Evolutionary conservation across 768 basidiomycete genomes (phyloP).

Genomic region (Leccinum fibrillosum): DNA sequence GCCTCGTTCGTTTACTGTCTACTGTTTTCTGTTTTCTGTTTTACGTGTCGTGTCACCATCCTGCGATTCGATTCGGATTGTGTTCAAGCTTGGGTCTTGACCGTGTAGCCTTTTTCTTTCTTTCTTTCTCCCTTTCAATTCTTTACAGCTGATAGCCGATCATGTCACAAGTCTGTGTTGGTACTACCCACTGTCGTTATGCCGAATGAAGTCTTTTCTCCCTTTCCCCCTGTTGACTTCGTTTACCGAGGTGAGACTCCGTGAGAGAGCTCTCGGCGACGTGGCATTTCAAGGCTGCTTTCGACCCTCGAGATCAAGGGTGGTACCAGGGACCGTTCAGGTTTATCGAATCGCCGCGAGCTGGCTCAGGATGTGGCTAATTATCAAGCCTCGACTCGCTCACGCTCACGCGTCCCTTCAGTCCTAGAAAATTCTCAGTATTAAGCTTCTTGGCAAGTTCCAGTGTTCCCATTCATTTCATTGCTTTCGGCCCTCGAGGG

Average conservation of each 20-base stretch:
- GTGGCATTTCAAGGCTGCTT: not conserved
- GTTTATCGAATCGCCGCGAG: no score
- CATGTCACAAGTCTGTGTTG: not conserved
- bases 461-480: no score
- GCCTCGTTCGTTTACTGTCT: not conserved
- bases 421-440: no score
- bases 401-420: no score
- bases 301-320: not conserved
- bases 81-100: not conserved
- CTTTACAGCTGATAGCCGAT: not conserved
- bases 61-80: not conserved
- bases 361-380: no score
- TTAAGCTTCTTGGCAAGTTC: no score
- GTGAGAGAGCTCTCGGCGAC: not conserved
- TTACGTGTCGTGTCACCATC: not conserved
- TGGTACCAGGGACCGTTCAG: not conserved
- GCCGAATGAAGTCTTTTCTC: not conserved
- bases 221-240: not conserved
- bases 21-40: not conserved
- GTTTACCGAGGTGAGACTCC: not conserved
- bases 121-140: not conserved
- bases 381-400: no score
- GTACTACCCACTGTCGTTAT: not conserved
- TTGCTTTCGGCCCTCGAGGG: no score
- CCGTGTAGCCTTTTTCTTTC: not conserved